These are phyloP conservation scores for Syzygium oleosum DNA, from an alignment of 345 rosid genomes.

Conservation along the genomic window DNA sequence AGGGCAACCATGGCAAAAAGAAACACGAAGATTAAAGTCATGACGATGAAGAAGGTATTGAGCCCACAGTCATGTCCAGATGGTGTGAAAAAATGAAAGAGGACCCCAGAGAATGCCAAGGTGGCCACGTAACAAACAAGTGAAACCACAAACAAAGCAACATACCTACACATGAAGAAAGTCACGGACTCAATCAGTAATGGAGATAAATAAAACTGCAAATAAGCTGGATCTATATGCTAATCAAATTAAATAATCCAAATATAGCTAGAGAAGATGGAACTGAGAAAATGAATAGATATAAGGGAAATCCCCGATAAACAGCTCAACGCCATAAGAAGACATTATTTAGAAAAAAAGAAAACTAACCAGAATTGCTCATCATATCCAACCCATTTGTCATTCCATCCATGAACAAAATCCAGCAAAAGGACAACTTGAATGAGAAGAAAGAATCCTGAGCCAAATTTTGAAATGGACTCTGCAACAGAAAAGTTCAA, in stretches of 20 bases:
- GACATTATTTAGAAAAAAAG: not conserved
- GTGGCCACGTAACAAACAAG: constrained; percentile 80
- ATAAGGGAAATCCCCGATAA: not conserved
- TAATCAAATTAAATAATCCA: not conserved
- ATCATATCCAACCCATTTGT: constrained; percentile 93
- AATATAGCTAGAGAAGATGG: not conserved
- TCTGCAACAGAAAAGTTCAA: constrained; percentile 33
- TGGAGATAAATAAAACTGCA: not conserved
- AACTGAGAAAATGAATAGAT: not conserved
- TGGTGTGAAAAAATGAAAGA: constrained; percentile 94
- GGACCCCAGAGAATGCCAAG: constrained; percentile 90
- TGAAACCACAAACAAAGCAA: constrained; percentile 71
- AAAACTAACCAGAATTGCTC: constrained; percentile 94
- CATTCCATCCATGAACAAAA: constrained; percentile 99
- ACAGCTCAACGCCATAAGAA: not conserved
- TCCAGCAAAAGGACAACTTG: constrained; percentile 99
- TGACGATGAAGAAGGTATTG: constrained; percentile 76
- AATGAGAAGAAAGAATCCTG: constrained; percentile 92
- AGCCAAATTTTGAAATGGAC: constrained; percentile 84
- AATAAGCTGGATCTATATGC: not conserved
- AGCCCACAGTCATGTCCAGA: constrained; percentile 97
- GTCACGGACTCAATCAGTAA: not conserved
- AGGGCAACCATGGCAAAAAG: constrained; percentile 75
- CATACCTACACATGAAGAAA: constrained; percentile 45
- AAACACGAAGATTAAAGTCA: constrained; percentile 59